These are phyloP conservation scores for Pythium sukuiense DNA, from an alignment of 352 stramenopile genomes.

Conservation along the genomic window DNA sequence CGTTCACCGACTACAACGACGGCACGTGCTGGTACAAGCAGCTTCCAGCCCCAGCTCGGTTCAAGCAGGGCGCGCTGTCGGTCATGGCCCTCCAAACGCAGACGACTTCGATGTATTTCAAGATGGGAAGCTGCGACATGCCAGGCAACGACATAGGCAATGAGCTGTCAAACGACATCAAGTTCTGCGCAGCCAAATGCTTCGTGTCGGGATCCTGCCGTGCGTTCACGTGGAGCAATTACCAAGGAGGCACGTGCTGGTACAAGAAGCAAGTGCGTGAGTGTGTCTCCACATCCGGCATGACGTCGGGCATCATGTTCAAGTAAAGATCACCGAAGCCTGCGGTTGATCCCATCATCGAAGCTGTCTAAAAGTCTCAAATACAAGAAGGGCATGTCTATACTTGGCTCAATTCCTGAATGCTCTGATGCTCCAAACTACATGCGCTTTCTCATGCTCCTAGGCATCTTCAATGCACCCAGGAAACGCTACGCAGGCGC, in stretches of 20 bases:
- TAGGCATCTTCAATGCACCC: not conserved
- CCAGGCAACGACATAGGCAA: constrained; percentile 7
- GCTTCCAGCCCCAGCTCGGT: not conserved
- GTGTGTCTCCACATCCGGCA: not conserved
- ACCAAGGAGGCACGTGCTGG: constrained; percentile 7
- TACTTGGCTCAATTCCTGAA: not conserved
- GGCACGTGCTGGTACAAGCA: constrained; percentile 58
- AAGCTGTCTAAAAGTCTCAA: no score
- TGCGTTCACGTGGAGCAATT: constrained; percentile 11
- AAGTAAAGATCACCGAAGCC: no score
- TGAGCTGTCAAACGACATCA: not conserved
- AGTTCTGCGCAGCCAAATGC: not conserved
- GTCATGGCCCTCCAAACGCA: not conserved
- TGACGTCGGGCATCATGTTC: constrained; percentile 8
- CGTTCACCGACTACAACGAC: constrained; percentile 47
- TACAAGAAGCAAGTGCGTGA: not conserved
- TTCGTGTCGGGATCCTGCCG: not conserved
- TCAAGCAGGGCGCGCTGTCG: not conserved
- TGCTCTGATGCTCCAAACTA: no score
- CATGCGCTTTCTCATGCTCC: no score
- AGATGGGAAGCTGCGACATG: constrained; percentile 6
- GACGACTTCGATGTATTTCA: not conserved
- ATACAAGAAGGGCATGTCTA: not conserved
- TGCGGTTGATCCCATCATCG: no score
- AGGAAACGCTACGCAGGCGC: not conserved